A percentile compares a stretch with the other conserved stretches of the same genome.
Evolutionary conservation across 768 basidiomycete genomes (phyloP).

Genomic region (Terana coerulea): DNA sequence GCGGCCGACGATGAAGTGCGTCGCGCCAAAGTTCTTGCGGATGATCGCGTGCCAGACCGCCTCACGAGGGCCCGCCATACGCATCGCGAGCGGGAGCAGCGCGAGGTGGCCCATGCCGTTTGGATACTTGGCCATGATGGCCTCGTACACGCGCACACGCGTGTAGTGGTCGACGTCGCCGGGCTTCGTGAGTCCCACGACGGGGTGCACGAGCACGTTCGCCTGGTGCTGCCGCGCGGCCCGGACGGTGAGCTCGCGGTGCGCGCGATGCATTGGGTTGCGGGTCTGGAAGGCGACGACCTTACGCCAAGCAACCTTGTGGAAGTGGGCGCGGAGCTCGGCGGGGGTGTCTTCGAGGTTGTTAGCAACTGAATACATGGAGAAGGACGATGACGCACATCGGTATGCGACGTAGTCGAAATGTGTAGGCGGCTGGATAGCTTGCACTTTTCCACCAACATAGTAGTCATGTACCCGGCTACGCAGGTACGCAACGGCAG

Average conservation of each 20-base stretch:
- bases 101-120: constrained; percentile 99
- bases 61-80: constrained; percentile 98
- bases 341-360: constrained; percentile 72
- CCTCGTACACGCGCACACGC: constrained; percentile 95
- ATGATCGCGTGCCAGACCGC: constrained; percentile 99
- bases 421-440: constrained; percentile 85
- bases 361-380: not conserved
- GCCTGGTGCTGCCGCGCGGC: constrained; percentile 93
- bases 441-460: constrained; percentile 90
- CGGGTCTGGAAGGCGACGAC: constrained; percentile 99
- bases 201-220: constrained; percentile 97
- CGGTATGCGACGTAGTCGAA: constrained; percentile 95
- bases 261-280: constrained; percentile 99
- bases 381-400: constrained; percentile 49
- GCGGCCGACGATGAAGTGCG: constrained; percentile 94
- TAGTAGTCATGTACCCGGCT: constrained; percentile 84
- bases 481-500: constrained; percentile 87
- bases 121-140: constrained; percentile 97
- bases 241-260: constrained; percentile 95
- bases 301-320: constrained; percentile 93
- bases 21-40: constrained; percentile 97
- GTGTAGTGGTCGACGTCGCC: constrained; percentile 92
- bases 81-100: constrained; percentile 95
- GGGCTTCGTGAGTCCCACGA: constrained; percentile 97
- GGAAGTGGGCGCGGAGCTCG: constrained; percentile 92